Percentiles rank a stretch among this genome's conserved stretches.
These are phyloP conservation scores for Ceratobasidium theobromae DNA, from an alignment of 1,284 basidiomycete species.

Conservation along the genomic window DNA sequence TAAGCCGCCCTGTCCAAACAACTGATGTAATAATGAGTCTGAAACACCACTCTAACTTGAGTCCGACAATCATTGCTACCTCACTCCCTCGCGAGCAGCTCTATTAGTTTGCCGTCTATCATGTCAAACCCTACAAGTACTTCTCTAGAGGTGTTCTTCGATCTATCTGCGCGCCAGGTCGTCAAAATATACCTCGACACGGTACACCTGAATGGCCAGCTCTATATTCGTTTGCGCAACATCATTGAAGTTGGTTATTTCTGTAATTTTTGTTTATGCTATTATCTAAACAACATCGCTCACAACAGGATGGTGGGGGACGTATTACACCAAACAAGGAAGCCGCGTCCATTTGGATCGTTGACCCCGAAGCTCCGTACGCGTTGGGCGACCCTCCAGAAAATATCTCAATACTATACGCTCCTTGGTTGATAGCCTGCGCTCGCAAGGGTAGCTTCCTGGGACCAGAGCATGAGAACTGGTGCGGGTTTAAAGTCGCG, in stretches of 20 bases:
- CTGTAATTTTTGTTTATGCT: not conserved
- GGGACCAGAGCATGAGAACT: conserved; percentile 14
- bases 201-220: not conserved
- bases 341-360: conserved; percentile 25
- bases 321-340: conserved; percentile 6
- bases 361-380: conserved; percentile 10
- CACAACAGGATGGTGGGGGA: conserved; percentile 5
- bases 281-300: not conserved
- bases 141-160: not conserved
- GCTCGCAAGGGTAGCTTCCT: not conserved
- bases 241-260: conserved; percentile 3
- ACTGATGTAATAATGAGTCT: too few relatives aligned
- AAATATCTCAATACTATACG: not conserved
- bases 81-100: too few relatives aligned
- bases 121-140: not conserved
- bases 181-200: conserved; percentile 17
- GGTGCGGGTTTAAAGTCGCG: conserved; percentile 23
- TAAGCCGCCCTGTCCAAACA: too few relatives aligned
- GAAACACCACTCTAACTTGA: not conserved
- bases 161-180: conserved; percentile 3
- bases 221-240: not conserved
- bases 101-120: too few relatives aligned
- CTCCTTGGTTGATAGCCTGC: conserved; percentile 25
- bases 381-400: conserved; percentile 14
- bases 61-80: not conserved